Evolutionary conservation across 2,329 filamentous ascomycete species (phyloP).

Genomic region (Cryphonectria nitschkei): DNA sequence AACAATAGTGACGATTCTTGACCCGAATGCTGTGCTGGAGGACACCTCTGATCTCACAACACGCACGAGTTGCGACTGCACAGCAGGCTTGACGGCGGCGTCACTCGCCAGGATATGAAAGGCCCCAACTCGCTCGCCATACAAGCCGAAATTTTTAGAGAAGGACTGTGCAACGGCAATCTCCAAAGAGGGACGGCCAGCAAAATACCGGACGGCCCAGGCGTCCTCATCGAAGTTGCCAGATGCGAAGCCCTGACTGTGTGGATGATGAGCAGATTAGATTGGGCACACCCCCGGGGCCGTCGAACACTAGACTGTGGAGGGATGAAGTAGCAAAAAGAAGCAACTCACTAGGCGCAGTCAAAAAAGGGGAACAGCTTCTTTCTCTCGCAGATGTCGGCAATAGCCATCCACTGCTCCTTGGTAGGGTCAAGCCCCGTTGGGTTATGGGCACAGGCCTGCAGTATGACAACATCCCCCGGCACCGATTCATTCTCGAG

Average conservation of each 20-base stretch:
- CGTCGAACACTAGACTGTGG: not conserved
- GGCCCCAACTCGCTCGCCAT: constrained; percentile 39
- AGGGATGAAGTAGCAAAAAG: not conserved
- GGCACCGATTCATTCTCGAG: constrained; percentile 34
- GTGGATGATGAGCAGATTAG: not conserved
- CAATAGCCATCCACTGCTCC: constrained; percentile 41
- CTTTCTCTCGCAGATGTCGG: constrained; percentile 36
- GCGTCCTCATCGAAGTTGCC: constrained; percentile 41
- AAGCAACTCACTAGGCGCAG: constrained; percentile 31
- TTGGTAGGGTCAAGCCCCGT: constrained; percentile 41
- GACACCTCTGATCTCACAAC: constrained; percentile 38
- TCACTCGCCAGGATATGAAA: constrained; percentile 31
- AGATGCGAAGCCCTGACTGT: constrained; percentile 42
- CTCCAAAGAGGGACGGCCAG: constrained; percentile 28
- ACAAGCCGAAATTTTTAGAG: constrained; percentile 36
- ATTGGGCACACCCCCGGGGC: too few species aligned
- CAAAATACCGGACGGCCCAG: constrained; percentile 40
- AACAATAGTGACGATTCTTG: constrained; percentile 37
- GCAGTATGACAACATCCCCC: constrained; percentile 42
- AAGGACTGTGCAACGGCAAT: constrained; percentile 41
- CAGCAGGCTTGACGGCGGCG: constrained; percentile 15
- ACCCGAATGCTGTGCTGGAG: constrained; percentile 37
- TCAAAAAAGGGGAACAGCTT: constrained; percentile 43
- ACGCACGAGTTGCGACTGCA: constrained; percentile 26
- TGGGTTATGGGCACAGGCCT: constrained; percentile 45